These are phyloP conservation scores for Tuber borchii DNA, from an alignment of 495 filamentous ascomycete genomes.

Conservation along the genomic window DNA sequence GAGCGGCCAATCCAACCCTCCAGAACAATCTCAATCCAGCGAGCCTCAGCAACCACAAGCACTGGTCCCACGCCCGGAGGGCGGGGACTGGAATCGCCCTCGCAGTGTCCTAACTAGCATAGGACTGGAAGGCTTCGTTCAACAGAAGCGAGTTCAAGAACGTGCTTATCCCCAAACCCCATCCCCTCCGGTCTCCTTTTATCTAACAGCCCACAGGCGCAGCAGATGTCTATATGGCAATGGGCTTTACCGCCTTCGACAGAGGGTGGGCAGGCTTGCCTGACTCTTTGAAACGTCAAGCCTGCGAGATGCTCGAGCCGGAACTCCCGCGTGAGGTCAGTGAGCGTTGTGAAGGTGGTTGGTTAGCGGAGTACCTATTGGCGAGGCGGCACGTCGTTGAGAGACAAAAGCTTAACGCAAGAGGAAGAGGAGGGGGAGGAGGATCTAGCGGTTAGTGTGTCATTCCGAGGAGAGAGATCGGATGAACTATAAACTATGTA, in stretches of 20 bases:
- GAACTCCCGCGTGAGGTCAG: not conserved
- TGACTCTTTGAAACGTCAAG: not conserved
- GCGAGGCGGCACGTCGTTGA: not conserved
- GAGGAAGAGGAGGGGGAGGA: not conserved
- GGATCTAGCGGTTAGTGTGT: not conserved
- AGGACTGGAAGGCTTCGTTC: conserved; percentile 3
- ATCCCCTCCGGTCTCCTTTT: not conserved
- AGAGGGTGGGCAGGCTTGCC: not conserved
- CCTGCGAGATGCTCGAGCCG: not conserved
- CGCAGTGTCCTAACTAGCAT: not conserved
- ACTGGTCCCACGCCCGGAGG: not conserved
- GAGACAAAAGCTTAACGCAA: not conserved
- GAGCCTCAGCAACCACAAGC: not conserved
- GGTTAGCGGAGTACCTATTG: not conserved
- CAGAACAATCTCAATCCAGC: not conserved
- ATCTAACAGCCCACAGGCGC: not conserved
- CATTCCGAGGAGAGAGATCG: not conserved
- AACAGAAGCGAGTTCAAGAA: not conserved
- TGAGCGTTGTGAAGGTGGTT: not conserved
- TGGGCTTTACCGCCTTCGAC: not conserved
- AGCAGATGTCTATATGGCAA: not conserved
- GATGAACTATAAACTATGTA: not conserved
- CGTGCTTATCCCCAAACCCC: not conserved
- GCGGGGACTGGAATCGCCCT: not conserved
- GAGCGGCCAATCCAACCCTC: not conserved